These are phyloP conservation scores for Cadophora sp. DNA, from an alignment of 2,329 filamentous ascomycete species.

Conservation along the genomic window DNA sequence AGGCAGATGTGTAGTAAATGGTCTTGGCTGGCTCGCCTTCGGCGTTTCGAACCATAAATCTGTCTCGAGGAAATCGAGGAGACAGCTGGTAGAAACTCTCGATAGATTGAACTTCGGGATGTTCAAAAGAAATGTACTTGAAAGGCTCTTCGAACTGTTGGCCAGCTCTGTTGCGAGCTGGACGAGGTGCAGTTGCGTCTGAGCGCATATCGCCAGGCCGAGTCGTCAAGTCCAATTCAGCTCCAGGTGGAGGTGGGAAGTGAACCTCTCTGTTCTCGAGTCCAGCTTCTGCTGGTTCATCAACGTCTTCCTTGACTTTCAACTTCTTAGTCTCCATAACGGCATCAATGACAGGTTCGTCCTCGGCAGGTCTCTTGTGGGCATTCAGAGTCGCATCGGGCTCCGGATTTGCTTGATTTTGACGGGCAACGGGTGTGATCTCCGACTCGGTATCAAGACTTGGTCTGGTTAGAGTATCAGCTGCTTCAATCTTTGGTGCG, in stretches of 20 bases:
- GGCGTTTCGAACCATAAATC: conserved; percentile 96
- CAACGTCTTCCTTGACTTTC: conserved; percentile 50
- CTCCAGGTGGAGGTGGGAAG: conserved; percentile 43
- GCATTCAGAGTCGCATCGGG: conserved; percentile 36
- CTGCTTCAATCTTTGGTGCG: conserved; percentile 42
- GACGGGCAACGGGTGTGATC: conserved; percentile 39
- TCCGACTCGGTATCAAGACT: conserved; percentile 41
- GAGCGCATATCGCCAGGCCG: conserved; percentile 36
- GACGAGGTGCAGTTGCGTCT: conserved; percentile 29
- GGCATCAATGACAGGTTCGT: conserved; percentile 36
- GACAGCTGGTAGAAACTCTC: conserved; percentile 87
- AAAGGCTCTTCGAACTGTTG: conserved; percentile 84
- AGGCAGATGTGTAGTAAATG: conserved; percentile 91
- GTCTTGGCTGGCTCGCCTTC: conserved; percentile 88
- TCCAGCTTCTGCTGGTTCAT: conserved; percentile 34
- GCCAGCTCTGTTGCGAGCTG: conserved; percentile 47
- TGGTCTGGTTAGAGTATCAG: conserved; percentile 37
- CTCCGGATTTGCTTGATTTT: conserved; percentile 42
- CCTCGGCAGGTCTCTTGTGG: conserved; percentile 46
- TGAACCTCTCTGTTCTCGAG: conserved; percentile 44
- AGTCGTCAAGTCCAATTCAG: conserved; percentile 41
- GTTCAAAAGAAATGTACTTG: conserved; percentile 81
- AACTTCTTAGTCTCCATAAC: conserved; percentile 51
- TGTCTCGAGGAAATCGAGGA: conserved; percentile 82
- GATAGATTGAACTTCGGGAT: conserved; percentile 79